These are phyloP conservation scores for Quercus tomentella DNA, from an alignment of 331 rosid genomes.

Conservation along the genomic window DNA sequence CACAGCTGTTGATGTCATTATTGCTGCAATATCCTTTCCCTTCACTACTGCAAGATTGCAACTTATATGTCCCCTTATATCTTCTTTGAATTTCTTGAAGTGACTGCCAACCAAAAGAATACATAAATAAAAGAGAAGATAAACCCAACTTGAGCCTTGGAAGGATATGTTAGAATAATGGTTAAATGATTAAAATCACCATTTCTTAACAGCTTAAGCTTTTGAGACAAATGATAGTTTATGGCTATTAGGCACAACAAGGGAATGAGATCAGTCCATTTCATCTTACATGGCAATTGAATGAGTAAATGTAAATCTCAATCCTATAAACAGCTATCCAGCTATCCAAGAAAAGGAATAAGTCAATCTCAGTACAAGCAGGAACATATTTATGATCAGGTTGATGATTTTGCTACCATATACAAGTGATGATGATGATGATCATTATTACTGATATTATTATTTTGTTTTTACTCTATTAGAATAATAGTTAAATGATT, in stretches of 20 bases:
- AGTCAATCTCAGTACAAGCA: too few relatives aligned
- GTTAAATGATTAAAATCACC: background rate
- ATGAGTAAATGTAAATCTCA: too few relatives aligned
- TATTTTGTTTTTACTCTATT: too few relatives aligned
- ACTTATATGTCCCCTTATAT: slow-evolving; percentile 5
- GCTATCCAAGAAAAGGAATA: too few relatives aligned
- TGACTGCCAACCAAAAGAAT: slow-evolving; percentile 3
- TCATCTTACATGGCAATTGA: background rate
- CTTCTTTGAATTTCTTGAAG: background rate
- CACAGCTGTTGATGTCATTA: background rate
- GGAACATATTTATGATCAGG: too few relatives aligned
- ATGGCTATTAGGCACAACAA: background rate
- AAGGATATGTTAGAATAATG: background rate
- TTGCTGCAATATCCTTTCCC: slow-evolving; percentile 5
- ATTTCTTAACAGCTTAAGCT: background rate
- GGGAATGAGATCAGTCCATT: background rate
- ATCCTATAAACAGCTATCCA: too few relatives aligned
- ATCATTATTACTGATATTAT: too few relatives aligned
- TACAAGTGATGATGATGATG: too few relatives aligned
- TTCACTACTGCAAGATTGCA: slow-evolving; percentile 17
- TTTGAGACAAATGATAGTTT: background rate
- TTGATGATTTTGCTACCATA: too few relatives aligned
- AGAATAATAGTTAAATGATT: too few relatives aligned
- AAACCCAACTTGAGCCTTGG: background rate
- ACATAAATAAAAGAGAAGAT: background rate